Conservation (phyloP, 31 red algal genomes). For the Odonthalia washingtoniensis region DNA sequence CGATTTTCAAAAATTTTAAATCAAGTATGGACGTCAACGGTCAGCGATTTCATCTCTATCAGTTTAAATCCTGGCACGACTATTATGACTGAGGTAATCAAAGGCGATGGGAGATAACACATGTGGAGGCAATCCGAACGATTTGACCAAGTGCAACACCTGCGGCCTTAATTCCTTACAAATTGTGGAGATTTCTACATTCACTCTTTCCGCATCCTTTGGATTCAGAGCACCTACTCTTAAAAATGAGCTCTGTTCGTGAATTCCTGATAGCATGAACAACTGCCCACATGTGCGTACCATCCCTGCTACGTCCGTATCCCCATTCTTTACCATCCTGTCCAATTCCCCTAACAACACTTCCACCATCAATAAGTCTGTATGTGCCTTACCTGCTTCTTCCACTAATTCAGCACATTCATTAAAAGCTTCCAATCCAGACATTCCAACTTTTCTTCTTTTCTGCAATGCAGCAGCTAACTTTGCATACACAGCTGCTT, state of each 20-base stretch:
- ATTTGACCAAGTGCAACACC: conserved; percentile 67
- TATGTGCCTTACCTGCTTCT: conserved; percentile 61
- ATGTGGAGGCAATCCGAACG: conserved; percentile 73
- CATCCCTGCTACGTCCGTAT: conserved; percentile 39
- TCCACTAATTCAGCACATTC: conserved; percentile 42
- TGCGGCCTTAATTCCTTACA: conserved; percentile 59
- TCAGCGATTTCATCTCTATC: too few relatives aligned
- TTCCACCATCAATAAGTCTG: conserved; percentile 58
- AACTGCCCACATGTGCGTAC: conserved; percentile 48
- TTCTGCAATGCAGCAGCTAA: conserved; percentile 52
- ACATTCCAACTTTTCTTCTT: conserved; percentile 30
- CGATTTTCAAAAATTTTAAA: too few relatives aligned
- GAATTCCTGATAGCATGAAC: conserved; percentile 33
- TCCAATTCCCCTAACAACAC: conserved; percentile 39
- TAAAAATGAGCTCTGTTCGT: conserved; percentile 45
- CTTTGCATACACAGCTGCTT: conserved; percentile 60
- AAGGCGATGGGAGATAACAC: conserved; percentile 87
- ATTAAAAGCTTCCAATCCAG: conserved; percentile 64
- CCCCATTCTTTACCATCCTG: conserved; percentile 26
- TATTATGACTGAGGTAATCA: conserved; percentile 82
- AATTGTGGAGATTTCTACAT: conserved; percentile 21
- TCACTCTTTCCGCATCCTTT: conserved; percentile 13
- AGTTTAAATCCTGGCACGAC: conserved; percentile 60
- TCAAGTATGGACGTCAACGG: too few relatives aligned
- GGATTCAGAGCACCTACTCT: conserved; percentile 40